Evolutionary conservation across 2,329 filamentous ascomycete species (phyloP), one percentile per base, ranked within the genome.

Genomic region (Diaporthe citri): DNA sequence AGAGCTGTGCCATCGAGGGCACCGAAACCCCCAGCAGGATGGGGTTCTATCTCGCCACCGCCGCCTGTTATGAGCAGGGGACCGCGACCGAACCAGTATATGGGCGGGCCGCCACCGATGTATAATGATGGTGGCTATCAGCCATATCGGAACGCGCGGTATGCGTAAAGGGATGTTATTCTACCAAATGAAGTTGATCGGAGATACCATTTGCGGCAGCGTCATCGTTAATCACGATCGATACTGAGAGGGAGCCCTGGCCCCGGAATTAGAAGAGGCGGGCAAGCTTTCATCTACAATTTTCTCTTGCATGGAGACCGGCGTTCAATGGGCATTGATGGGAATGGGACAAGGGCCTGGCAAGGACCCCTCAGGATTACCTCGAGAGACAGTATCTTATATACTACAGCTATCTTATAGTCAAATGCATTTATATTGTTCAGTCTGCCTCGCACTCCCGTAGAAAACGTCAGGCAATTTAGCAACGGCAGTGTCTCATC

Each of bases 61-160:
- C 73, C 76, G 22, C 71, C 73, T 20, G 73, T 55, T 22, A 56
- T 73, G 31, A 72, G 75, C 67, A 59, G 75, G 31, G 48, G 51
- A 15, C 64, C 64, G 17, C 25, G 46, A 36, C 17, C 64, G 34
- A 52, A 67, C 64, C 64, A 51, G 31, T 55, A 39, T 22, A 67
- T 52, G 64, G 34, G 46, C 48, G 46, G 46, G 71, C 66, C 77
- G 79, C 31, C 69, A 78, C 62, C 78, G 77, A n/a, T 77, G 79
- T 60, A 80, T 51, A 59, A 59, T 48, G 15, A 46, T 1, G 51
- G 57, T 15, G 74, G 74, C 3, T 56, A 60, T 43, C 71, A 76
- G 41, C 46, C 55, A 12, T 69, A 43, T 28, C 67, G 59, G 56
- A 70, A 46, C 15, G 60, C 60, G 41, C 71, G 74, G 34, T 76